Percentiles rank a stretch among this genome's conserved stretches.
Conservation (phyloP, 495 filamentous ascomycete genomes). For the Terfezia boudieri region DNA sequence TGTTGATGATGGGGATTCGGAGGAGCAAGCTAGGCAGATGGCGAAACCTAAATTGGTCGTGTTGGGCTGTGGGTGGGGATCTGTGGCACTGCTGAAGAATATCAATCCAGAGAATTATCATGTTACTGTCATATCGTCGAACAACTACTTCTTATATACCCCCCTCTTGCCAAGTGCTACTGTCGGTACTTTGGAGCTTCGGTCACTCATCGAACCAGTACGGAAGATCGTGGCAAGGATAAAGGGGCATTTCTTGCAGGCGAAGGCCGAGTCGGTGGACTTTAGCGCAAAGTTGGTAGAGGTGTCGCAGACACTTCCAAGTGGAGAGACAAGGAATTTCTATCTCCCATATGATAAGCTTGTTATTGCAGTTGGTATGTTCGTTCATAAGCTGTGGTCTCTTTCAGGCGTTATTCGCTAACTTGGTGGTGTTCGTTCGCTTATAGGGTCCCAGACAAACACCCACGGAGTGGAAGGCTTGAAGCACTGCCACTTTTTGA, state of each 20-base stretch:
- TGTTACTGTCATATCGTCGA: conserved; percentile 78
- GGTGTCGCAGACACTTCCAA: conserved; percentile 45
- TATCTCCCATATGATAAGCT: conserved; percentile 98
- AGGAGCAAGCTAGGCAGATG: conserved; percentile 41
- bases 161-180: conserved; percentile 95
- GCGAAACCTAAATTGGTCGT: conserved; percentile 83
- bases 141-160: conserved; percentile 94
- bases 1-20: conserved; percentile 64
- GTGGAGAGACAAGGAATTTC: conserved; percentile 51
- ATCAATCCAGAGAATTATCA: conserved; percentile 80
- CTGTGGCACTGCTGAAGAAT: conserved; percentile 74
- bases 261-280: conserved; percentile 63
- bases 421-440: not conserved
- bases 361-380: conserved; percentile 69
- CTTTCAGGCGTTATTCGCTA: not conserved
- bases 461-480: conserved; percentile 91
- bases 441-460: conserved; percentile 60
- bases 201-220: conserved; percentile 82
- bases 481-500: conserved; percentile 84
- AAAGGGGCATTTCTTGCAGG: conserved; percentile 75
- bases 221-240: conserved; percentile 56
- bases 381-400: not conserved
- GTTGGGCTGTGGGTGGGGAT: conserved; percentile 87
- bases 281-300: conserved; percentile 83
- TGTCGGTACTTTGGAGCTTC: conserved; percentile 78